Percentiles rank a stretch among this genome's conserved stretches.
These are phyloP conservation scores for Craterostigma plantagineum DNA, from an alignment of 257 asterid species.

Conservation along the genomic window DNA sequence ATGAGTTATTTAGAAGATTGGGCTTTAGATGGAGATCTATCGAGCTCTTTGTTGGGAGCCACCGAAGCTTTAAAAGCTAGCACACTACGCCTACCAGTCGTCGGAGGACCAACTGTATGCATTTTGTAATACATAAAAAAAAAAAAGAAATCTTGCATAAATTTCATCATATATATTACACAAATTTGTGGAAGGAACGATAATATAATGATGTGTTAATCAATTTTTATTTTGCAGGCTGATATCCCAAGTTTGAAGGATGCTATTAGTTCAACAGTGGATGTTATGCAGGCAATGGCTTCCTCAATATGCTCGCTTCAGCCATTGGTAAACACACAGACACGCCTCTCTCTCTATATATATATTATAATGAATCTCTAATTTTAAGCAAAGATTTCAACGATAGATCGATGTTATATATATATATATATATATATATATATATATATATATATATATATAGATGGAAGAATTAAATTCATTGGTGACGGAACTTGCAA, in stretches of 20 bases:
- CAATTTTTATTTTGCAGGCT: slow-evolving; percentile 3
- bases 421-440: too few species aligned
- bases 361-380: too few species aligned
- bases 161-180: too few species aligned
- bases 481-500: slow-evolving; percentile 5
- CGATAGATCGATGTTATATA: too few species aligned
- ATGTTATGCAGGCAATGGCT: slow-evolving; percentile 8
- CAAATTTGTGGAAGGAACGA: not conserved
- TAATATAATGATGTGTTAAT: not conserved
- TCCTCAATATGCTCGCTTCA: slow-evolving; percentile 3
- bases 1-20: slow-evolving; percentile 48
- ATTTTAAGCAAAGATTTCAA: too few species aligned
- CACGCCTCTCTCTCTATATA: too few species aligned
- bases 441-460: too few species aligned
- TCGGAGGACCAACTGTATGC: slow-evolving; percentile 22
- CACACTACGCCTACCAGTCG: slow-evolving; percentile 81
- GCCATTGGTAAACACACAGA: slow-evolving; percentile 6
- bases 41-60: slow-evolving; percentile 55
- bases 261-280: slow-evolving; percentile 4
- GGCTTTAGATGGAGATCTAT: slow-evolving; percentile 67
- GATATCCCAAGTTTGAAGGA: slow-evolving; percentile 7
- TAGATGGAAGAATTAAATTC: slow-evolving; percentile 4
- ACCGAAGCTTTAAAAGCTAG: slow-evolving; percentile 84
- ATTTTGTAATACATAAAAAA: not conserved
- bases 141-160: too few species aligned